A percentile compares a stretch with the other conserved stretches of the same genome.
Conservation (phyloP, 2,329 filamentous ascomycete species). For the Lecanicillium sp. region DNA sequence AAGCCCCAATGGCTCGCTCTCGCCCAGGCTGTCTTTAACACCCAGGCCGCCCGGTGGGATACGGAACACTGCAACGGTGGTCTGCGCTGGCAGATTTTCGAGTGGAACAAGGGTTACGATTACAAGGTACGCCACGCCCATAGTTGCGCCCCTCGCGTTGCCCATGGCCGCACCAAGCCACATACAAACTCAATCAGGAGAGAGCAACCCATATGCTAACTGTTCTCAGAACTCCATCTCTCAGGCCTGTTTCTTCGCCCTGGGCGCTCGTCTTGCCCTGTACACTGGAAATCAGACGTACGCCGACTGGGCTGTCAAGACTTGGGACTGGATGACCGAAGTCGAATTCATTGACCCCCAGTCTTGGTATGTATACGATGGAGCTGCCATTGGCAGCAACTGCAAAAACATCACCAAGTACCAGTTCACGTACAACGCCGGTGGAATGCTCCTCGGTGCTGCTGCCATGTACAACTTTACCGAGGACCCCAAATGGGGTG, state of each 20-base stretch:
- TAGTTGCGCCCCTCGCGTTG: background rate
- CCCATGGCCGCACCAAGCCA: too few species aligned
- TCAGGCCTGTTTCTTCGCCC: constrained; percentile 54
- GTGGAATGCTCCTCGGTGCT: constrained; percentile 56
- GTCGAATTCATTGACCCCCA: constrained; percentile 49
- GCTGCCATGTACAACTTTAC: constrained; percentile 63
- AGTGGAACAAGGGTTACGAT: constrained; percentile 72
- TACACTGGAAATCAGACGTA: constrained; percentile 76
- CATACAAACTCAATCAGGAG: too few species aligned
- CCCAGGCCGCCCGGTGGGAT: constrained; percentile 69
- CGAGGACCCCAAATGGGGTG: constrained; percentile 44
- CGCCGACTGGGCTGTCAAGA: constrained; percentile 65
- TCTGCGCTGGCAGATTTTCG: constrained; percentile 77
- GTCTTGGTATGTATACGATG: constrained; percentile 55
- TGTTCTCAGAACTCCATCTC: constrained; percentile 48
- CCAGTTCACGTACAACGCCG: constrained; percentile 65
- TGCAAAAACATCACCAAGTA: constrained; percentile 52
- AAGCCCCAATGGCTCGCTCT: constrained; percentile 64
- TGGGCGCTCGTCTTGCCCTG: constrained; percentile 60
- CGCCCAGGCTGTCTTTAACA: constrained; percentile 75
- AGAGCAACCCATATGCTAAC: background rate
- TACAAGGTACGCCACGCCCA: constrained; percentile 41
- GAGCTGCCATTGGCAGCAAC: constrained; percentile 47
- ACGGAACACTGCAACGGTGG: constrained; percentile 62
- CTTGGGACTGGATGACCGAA: constrained; percentile 60